Percentiles rank a stretch among this genome's conserved stretches.
Conservation (phyloP, 495 filamentous ascomycete species). For the Polyplosphaeria fusca region DNA sequence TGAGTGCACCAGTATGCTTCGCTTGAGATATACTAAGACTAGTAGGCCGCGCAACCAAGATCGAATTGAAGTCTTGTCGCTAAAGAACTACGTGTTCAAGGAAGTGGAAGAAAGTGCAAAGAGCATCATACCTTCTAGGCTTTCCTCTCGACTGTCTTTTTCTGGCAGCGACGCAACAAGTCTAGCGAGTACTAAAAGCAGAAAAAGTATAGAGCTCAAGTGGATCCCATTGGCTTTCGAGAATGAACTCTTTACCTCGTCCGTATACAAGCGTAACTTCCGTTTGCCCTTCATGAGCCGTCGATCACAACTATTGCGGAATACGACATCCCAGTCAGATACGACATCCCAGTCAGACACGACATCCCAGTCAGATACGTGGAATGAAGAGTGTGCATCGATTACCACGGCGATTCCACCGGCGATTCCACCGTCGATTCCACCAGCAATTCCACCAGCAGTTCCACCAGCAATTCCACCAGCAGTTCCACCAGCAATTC, state of each 20-base stretch:
- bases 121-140: slow-evolving; percentile 13
- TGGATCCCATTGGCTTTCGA: slow-evolving; percentile 19
- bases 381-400: too few relatives aligned
- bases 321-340: too few relatives aligned
- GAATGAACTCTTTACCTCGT: slow-evolving; percentile 18
- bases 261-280: slow-evolving; percentile 24
- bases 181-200: not conserved
- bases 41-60: not conserved
- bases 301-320: too few relatives aligned
- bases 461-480: too few relatives aligned
- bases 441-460: too few relatives aligned
- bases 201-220: not conserved
- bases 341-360: too few relatives aligned
- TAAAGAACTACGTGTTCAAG: slow-evolving; percentile 5
- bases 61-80: slow-evolving; percentile 6
- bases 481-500: too few relatives aligned
- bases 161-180: not conserved
- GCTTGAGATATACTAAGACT: not conserved
- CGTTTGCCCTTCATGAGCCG: too few relatives aligned
- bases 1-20: not conserved
- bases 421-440: too few relatives aligned
- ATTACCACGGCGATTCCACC: too few relatives aligned
- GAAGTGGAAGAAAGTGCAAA: slow-evolving; percentile 10
- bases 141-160: slow-evolving; percentile 4
- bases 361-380: too few relatives aligned